phyloP scores from a whole-genome alignment of 2,329 filamentous ascomycete species.

The Anthostomella pinea region DNA sequence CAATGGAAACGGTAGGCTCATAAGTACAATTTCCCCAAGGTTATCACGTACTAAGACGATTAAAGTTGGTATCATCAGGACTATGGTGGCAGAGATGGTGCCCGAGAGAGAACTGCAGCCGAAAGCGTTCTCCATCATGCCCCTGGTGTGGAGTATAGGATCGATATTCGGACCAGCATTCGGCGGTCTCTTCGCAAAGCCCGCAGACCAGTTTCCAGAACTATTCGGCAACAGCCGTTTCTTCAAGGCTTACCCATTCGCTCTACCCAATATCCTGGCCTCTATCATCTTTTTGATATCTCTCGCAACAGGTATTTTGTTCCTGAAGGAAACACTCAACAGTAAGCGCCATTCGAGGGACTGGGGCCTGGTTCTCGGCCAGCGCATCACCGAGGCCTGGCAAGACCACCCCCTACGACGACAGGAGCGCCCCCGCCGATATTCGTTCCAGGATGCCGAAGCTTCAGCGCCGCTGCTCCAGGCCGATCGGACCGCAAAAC shows the following conservation, averaged over 20 bases:
- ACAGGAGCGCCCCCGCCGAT: constrained; percentile 36
- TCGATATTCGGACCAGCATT: constrained; percentile 85
- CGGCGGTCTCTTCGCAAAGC: constrained; percentile 82
- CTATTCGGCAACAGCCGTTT: constrained; percentile 67
- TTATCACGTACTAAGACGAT: constrained; percentile 17
- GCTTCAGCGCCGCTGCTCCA: constrained; percentile 54
- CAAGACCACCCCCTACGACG: constrained; percentile 17
- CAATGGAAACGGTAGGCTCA: constrained; percentile 72
- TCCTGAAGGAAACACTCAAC: constrained; percentile 82
- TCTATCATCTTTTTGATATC: constrained; percentile 76
- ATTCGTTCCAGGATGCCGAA: constrained; percentile 54
- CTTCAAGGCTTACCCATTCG: constrained; percentile 76
- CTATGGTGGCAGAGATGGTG: constrained; percentile 90
- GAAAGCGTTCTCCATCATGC: constrained; percentile 89
- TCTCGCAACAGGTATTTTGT: constrained; percentile 70
- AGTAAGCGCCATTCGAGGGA: constrained; percentile 66
- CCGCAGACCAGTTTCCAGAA: constrained; percentile 68
- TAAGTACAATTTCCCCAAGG: background rate
- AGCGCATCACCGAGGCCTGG: constrained; percentile 53
- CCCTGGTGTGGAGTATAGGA: constrained; percentile 82
- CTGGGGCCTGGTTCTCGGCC: constrained; percentile 72
- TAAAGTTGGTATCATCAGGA: constrained; percentile 84
- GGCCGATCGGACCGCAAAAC: constrained; percentile 24
- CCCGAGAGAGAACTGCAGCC: constrained; percentile 84
- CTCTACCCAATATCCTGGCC: constrained; percentile 77